These are phyloP conservation scores for Penicillium riverlandense DNA, from an alignment of 495 filamentous ascomycete species.

Conservation along the genomic window DNA sequence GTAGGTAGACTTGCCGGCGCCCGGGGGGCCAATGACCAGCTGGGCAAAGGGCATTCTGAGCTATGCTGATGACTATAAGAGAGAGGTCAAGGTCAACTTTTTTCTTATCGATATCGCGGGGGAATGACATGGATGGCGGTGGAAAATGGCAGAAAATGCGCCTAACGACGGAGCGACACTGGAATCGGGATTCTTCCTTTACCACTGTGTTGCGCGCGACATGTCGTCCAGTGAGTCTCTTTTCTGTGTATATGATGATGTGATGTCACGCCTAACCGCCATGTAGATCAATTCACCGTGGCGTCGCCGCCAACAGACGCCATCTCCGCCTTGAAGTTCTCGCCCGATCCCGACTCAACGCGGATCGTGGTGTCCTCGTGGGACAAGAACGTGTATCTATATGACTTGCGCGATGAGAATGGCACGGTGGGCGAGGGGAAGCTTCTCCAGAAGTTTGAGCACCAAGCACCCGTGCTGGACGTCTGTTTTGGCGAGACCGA, in stretches of 20 bases:
- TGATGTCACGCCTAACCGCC: slow-evolving; percentile 4
- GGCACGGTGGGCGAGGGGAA: slow-evolving; percentile 46
- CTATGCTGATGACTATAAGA: neutral
- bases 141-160: slow-evolving; percentile 26
- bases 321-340: slow-evolving; percentile 80
- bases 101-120: slow-evolving; percentile 26
- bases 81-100: slow-evolving; percentile 4
- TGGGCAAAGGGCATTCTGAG: slow-evolving; percentile 56
- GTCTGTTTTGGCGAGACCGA: slow-evolving; percentile 78
- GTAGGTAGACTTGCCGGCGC: slow-evolving; percentile 93
- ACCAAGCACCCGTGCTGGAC: slow-evolving; percentile 81
- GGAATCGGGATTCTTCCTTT: slow-evolving; percentile 19
- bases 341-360: slow-evolving; percentile 55
- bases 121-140: slow-evolving; percentile 22
- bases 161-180: slow-evolving; percentile 8
- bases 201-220: slow-evolving; percentile 9
- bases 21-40: slow-evolving; percentile 86
- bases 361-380: slow-evolving; percentile 85
- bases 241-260: too few relatives aligned
- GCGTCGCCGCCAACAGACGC: slow-evolving; percentile 72
- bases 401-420: slow-evolving; percentile 63
- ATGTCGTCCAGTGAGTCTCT: slow-evolving; percentile 35
- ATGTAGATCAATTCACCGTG: slow-evolving; percentile 39
- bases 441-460: slow-evolving; percentile 66
- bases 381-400: slow-evolving; percentile 89